Evolutionary conservation across 2,329 filamentous ascomycete species (phyloP).

Genomic region (Aspergillus sp.): DNA sequence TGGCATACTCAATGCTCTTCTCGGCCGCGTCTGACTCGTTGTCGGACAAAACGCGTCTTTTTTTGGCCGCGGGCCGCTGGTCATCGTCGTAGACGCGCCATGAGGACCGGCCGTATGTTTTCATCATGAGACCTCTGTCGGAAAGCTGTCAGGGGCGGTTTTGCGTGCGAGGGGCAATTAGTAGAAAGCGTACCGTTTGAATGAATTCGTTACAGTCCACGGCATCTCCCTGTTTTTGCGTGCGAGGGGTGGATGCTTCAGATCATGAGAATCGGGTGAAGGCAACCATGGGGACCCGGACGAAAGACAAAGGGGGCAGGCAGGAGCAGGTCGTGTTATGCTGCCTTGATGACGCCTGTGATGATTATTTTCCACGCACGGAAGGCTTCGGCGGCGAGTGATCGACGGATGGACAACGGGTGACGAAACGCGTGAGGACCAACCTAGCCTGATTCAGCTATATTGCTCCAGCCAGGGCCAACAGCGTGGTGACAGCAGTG

Average conservation of each 20-base stretch:
- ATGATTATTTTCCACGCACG: slow-evolving; percentile 22
- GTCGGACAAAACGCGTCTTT: slow-evolving; percentile 42
- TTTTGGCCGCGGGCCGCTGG: slow-evolving; percentile 43
- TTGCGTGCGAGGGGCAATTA: not conserved
- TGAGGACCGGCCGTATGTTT: slow-evolving; percentile 49
- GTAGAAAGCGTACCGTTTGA: slow-evolving; percentile 44
- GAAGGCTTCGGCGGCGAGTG: slow-evolving; percentile 22
- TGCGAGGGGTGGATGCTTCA: slow-evolving; percentile 11
- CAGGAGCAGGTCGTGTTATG: slow-evolving; percentile 3
- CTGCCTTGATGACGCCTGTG: slow-evolving; percentile 13
- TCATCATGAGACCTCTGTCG: slow-evolving; percentile 50
- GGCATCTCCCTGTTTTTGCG: slow-evolving; percentile 41
- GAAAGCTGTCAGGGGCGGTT: slow-evolving; percentile 5
- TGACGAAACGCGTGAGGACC: slow-evolving; percentile 26
- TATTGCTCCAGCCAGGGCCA: slow-evolving; percentile 19
- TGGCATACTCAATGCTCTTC: slow-evolving; percentile 48
- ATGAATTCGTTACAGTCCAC: slow-evolving; percentile 53
- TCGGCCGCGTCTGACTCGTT: slow-evolving; percentile 44
- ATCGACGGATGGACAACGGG: slow-evolving; percentile 22
- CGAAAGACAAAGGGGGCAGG: not conserved
- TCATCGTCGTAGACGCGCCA: slow-evolving; percentile 51
- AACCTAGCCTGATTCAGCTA: slow-evolving; percentile 30
- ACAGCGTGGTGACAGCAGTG: not conserved
- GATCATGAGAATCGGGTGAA: slow-evolving; percentile 16
- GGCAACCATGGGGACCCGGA: slow-evolving; percentile 15